Evolutionary conservation across 140 eudicot species (phyloP).

Genomic region (Senecio squalidus): DNA sequence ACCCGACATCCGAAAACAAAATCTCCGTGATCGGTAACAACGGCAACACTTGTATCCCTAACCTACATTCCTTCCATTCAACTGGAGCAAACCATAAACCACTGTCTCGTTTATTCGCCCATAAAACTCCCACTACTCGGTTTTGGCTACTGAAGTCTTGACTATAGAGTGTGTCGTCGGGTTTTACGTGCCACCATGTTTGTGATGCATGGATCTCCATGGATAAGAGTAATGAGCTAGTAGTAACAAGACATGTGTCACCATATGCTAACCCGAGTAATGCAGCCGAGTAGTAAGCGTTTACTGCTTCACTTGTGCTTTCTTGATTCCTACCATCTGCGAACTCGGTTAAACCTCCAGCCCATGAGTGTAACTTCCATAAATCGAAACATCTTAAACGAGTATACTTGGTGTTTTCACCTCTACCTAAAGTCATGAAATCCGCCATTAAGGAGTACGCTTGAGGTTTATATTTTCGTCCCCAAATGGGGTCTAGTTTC

Average conservation of each 20-base stretch:
- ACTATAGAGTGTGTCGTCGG: slow-evolving; percentile 31
- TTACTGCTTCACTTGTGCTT: slow-evolving; percentile 89
- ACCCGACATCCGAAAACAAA: slow-evolving; percentile 60
- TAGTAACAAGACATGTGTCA: slow-evolving; percentile 65
- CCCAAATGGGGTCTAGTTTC: slow-evolving; percentile 76
- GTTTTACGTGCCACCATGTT: slow-evolving; percentile 89
- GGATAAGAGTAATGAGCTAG: slow-evolving; percentile 59
- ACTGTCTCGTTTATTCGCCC: slow-evolving; percentile 85
- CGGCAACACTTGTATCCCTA: slow-evolving; percentile 86
- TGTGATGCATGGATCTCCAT: slow-evolving; percentile 76
- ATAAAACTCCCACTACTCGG: slow-evolving; percentile 75
- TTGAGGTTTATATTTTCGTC: slow-evolving; percentile 65
- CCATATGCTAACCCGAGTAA: slow-evolving; percentile 88
- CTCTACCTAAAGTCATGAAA: slow-evolving; percentile 64
- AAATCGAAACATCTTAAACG: slow-evolving; percentile 80
- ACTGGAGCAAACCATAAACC: slow-evolving; percentile 92
- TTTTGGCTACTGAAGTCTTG: slow-evolving; percentile 54
- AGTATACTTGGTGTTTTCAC: slow-evolving; percentile 42
- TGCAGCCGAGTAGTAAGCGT: slow-evolving; percentile 88
- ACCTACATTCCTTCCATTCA: slow-evolving; percentile 73
- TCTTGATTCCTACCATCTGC: slow-evolving; percentile 91
- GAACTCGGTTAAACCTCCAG: slow-evolving; percentile 81
- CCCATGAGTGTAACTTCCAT: slow-evolving; percentile 96
- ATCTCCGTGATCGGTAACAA: slow-evolving; percentile 71
- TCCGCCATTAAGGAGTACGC: slow-evolving; percentile 89